These are phyloP conservation scores for Physaria fendleri DNA, from an alignment of 345 rosid species.

Conservation along the genomic window DNA sequence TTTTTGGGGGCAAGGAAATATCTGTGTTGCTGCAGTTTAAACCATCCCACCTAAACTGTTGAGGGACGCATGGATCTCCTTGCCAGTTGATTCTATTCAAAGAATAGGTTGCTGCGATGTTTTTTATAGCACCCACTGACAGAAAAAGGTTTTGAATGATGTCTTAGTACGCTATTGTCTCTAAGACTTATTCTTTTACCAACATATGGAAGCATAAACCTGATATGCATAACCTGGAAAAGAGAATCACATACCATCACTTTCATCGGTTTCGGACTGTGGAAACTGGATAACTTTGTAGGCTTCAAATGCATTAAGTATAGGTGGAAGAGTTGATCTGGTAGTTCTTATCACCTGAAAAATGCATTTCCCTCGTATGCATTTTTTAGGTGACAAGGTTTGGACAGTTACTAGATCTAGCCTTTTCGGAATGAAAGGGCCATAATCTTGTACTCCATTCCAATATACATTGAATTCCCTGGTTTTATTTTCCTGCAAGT, in stretches of 20 bases:
- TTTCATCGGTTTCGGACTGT: constrained; percentile 13
- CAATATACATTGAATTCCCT: constrained; percentile 18
- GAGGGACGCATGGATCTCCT: constrained; percentile 23
- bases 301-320: constrained; percentile 25
- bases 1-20: background rate
- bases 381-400: background rate
- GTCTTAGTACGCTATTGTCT: background rate
- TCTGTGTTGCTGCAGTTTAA: background rate
- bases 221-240: too few species aligned
- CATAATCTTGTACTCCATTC: constrained; percentile 9
- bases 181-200: background rate
- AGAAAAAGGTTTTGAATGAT: background rate
- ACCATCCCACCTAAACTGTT: background rate
- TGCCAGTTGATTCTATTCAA: constrained; percentile 6
- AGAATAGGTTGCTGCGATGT: background rate
- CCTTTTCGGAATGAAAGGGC: background rate
- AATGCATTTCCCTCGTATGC: background rate
- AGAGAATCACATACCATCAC: background rate
- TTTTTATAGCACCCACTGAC: background rate
- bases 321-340: constrained; percentile 21
- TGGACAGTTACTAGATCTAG: background rate
- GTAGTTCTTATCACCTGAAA: background rate
- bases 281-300: background rate
- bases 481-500: constrained; percentile 18
- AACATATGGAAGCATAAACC: background rate